These are phyloP conservation scores for Hymenoscyphus albidus DNA, from an alignment of 2,329 filamentous ascomycete genomes.

Conservation along the genomic window DNA sequence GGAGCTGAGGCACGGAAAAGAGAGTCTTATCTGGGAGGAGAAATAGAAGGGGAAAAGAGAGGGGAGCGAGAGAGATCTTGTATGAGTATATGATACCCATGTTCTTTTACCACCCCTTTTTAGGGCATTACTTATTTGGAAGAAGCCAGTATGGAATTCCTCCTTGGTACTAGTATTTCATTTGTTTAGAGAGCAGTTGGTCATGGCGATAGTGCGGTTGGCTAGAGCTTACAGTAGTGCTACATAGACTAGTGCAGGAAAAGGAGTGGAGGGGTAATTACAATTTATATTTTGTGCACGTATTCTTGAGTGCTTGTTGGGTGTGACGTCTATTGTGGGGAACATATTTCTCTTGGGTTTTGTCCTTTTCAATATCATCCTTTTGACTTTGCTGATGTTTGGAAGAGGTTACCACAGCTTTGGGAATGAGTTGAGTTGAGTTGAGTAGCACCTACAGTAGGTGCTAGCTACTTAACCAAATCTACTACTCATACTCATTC, in stretches of 20 bases:
- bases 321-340: neutral
- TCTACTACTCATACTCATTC: too few relatives aligned
- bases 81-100: constrained; percentile 22
- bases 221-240: neutral
- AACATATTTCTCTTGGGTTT: too few relatives aligned
- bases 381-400: too few relatives aligned
- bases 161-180: constrained; percentile 1
- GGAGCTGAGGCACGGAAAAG: too few relatives aligned
- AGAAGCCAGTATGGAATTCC: neutral
- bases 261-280: neutral
- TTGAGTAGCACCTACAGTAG: too few relatives aligned
- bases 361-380: too few relatives aligned
- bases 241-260: neutral
- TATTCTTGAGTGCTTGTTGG: neutral
- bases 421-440: too few relatives aligned
- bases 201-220: neutral
- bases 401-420: too few relatives aligned
- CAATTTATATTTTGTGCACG: neutral
- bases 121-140: neutral
- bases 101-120: constrained; percentile 13
- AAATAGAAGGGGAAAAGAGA: neutral
- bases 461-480: too few relatives aligned
- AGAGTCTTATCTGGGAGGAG: neutral
- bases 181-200: constrained; percentile 1
- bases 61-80: constrained; percentile 1